Percentiles rank a stretch among this genome's conserved stretches.
These are phyloP conservation scores for Pyricularia sp. DNA, from an alignment of 2,329 filamentous ascomycete species.

Conservation along the genomic window DNA sequence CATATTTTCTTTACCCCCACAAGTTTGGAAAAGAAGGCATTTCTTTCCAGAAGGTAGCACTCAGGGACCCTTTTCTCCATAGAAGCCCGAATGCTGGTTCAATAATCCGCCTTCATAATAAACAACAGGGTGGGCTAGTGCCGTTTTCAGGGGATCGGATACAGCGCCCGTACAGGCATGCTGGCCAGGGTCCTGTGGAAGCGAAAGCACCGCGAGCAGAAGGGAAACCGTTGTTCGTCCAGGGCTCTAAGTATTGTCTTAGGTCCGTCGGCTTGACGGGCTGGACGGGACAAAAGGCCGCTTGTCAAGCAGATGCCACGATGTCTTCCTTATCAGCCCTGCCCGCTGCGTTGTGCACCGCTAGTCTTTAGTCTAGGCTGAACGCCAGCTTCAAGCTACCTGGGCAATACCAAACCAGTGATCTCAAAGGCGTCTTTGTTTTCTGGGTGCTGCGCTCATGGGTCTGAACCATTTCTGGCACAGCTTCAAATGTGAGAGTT, in stretches of 20 bases:
- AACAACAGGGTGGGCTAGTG: not conserved
- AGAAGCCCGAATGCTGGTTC: not conserved
- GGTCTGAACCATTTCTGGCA: not conserved
- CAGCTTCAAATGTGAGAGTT: not conserved
- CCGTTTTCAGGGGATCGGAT: not conserved
- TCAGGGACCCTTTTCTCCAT: not conserved
- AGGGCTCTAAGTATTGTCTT: not conserved
- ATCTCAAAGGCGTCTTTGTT: not conserved
- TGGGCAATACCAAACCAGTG: not conserved
- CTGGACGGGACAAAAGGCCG: not conserved
- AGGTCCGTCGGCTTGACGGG: not conserved
- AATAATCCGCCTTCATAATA: not conserved
- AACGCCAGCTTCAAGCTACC: not conserved
- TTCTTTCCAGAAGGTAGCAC: not conserved
- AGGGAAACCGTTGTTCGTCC: not conserved
- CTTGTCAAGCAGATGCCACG: not conserved
- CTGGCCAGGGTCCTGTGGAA: not conserved
- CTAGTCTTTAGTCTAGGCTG: not conserved
- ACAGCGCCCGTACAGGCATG: not conserved
- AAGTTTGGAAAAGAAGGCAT: not conserved
- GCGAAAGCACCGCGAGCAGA: not conserved
- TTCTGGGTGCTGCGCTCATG: not conserved
- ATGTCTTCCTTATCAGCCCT: not conserved
- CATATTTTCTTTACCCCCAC: not conserved
- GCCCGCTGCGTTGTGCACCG: not conserved